Conservation (phyloP, 1,284 basidiomycete species). For the Trametes polyzona region DNA sequence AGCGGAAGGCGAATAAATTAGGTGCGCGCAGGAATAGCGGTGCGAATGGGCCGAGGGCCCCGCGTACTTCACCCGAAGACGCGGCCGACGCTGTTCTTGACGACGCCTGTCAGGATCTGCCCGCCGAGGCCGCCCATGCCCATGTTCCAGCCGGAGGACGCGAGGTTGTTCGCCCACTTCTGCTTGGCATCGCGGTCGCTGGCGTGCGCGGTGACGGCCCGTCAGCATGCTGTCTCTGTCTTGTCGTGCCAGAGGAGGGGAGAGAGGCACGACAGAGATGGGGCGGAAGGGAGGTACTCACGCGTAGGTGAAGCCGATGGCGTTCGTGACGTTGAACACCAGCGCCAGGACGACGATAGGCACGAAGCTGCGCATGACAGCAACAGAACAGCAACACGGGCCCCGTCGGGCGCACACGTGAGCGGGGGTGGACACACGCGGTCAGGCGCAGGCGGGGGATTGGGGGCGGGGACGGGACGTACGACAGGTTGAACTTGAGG, state of each 20-base stretch:
- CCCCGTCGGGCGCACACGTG: neutral
- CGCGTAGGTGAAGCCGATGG: conserved; percentile 92
- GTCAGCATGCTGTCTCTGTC: conserved; percentile 4
- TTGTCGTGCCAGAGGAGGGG: neutral
- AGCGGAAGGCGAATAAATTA: conserved; percentile 6
- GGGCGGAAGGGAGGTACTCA: conserved; percentile 42
- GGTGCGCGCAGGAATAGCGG: conserved; percentile 4
- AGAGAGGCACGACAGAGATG: neutral
- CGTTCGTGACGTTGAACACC: conserved; percentile 92
- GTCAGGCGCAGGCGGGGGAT: neutral
- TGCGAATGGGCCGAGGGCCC: neutral
- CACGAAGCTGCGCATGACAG: conserved; percentile 71
- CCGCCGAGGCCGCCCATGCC: conserved; percentile 79
- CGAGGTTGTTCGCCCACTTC: conserved; percentile 76
- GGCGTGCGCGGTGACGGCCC: conserved; percentile 2
- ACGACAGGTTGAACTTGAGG: conserved; percentile 88
- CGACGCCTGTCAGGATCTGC: conserved; percentile 75
- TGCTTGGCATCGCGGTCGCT: conserved; percentile 90
- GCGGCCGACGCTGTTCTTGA: conserved; percentile 81
- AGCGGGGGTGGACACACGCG: neutral
- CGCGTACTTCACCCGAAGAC: conserved; percentile 51
- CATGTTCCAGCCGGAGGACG: conserved; percentile 62
- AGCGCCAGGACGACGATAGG: conserved; percentile 88
- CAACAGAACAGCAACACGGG: neutral
- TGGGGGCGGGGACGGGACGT: too few species aligned